Evolutionary conservation across 2,329 filamentous ascomycete genomes (phyloP).

Genomic region (Leptographium wingfieldii): DNA sequence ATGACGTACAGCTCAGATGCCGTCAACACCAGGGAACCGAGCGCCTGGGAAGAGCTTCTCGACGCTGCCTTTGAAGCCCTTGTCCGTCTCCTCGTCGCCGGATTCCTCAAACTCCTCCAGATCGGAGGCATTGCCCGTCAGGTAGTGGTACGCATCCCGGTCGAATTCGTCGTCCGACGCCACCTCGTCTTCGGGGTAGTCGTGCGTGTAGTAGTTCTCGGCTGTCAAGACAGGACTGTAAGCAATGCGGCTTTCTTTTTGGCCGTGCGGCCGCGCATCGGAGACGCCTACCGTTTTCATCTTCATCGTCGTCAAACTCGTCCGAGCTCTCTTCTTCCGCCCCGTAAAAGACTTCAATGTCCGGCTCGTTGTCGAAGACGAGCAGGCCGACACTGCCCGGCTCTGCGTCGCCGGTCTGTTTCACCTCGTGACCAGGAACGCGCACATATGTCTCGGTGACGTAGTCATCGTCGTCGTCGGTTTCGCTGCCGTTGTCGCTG

Average conservation of each 20-base stretch:
- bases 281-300: constrained; percentile 44
- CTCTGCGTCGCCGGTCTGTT: constrained; percentile 27
- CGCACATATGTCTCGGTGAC: constrained; percentile 53
- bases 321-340: constrained; percentile 52
- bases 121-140: constrained; percentile 40
- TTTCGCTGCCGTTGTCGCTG: constrained; percentile 2
- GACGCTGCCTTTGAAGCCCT: background rate
- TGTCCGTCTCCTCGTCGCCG: background rate
- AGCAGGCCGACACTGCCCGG: constrained; percentile 42
- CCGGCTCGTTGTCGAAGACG: constrained; percentile 45
- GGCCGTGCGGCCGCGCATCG: background rate
- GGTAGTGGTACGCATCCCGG: constrained; percentile 41
- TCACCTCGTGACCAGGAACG: constrained; percentile 31
- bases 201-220: constrained; percentile 66
- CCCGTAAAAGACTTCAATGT: constrained; percentile 47
- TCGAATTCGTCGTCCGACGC: constrained; percentile 56
- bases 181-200: constrained; percentile 71
- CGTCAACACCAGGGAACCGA: background rate
- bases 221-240: constrained; percentile 28
- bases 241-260: background rate
- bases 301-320: constrained; percentile 46
- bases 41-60: background rate
- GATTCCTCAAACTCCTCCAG: constrained; percentile 28
- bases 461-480: constrained; percentile 44
- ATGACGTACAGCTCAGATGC: background rate